phyloP scores from a whole-genome alignment of 78 protist species.

The Emiliania huxleyi region DNA sequence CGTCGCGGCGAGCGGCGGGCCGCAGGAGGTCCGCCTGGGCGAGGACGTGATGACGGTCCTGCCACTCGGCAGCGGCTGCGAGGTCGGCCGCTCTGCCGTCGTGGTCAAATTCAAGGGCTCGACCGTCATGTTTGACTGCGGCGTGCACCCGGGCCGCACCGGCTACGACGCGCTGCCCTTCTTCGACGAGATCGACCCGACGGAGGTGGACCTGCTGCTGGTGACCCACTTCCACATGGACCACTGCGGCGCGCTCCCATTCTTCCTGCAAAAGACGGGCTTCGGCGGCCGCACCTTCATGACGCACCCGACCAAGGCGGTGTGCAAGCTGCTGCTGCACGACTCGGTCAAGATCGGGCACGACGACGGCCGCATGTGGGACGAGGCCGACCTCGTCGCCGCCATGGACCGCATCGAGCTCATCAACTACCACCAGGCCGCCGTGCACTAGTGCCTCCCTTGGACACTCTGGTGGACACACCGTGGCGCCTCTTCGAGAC shows the following conservation, averaged over 20 bases:
- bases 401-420: constrained; percentile 65
- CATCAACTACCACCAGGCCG: constrained; percentile 76
- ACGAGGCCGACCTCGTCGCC: constrained; percentile 64
- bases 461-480: too few species aligned
- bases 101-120: constrained; percentile 80
- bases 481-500: too few species aligned
- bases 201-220: constrained; percentile 75
- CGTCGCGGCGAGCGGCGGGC: not conserved
- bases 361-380: constrained; percentile 69
- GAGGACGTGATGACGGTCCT: constrained; percentile 8
- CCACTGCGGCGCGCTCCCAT: constrained; percentile 91
- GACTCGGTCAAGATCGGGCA: not conserved
- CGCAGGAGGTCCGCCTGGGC: not conserved
- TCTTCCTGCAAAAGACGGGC: constrained; percentile 71
- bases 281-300: constrained; percentile 90
- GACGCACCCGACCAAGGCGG: constrained; percentile 95
- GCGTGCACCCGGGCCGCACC: constrained; percentile 86
- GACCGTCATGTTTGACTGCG: constrained; percentile 79
- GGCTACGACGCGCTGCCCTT: constrained; percentile 85
- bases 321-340: constrained; percentile 44
- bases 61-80: constrained; percentile 86
- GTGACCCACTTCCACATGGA: constrained; percentile 94
- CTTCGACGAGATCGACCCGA: constrained; percentile 72
- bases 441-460: too few species aligned
- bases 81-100: constrained; percentile 93